These are phyloP conservation scores for Cystobasidium slooffiae DNA, from an alignment of 1,284 basidiomycete species.

Conservation along the genomic window DNA sequence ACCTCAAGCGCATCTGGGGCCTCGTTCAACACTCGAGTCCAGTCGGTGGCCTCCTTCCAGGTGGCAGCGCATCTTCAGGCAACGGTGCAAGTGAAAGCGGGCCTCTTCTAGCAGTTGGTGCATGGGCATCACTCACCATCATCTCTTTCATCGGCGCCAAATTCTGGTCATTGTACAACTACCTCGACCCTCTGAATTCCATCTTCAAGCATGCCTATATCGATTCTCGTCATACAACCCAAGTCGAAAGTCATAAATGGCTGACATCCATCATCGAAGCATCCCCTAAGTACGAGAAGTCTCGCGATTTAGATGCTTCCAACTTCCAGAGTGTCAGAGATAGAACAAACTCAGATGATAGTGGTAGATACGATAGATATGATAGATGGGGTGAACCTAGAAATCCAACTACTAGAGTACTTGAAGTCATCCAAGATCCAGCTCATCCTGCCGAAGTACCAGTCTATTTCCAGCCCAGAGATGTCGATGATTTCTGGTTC, in stretches of 20 bases:
- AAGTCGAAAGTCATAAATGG: conserved; percentile 35
- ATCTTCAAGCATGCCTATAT: conserved; percentile 26
- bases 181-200: conserved; percentile 31
- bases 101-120: conserved; percentile 1
- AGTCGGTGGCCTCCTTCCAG: neutral
- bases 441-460: conserved; percentile 9
- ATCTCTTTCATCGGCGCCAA: conserved; percentile 32
- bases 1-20: conserved; percentile 11
- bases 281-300: conserved; percentile 19
- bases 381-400: conserved; percentile 11
- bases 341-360: neutral
- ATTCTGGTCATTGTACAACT: conserved; percentile 26
- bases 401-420: neutral
- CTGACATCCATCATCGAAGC: conserved; percentile 16
- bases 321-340: conserved; percentile 21
- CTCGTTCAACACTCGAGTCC: neutral
- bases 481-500: conserved; percentile 33
- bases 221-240: conserved; percentile 17
- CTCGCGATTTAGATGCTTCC: conserved; percentile 14
- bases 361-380: neutral
- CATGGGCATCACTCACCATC: conserved; percentile 20
- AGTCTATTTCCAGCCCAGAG: conserved; percentile 25
- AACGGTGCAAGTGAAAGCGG: neutral
- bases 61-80: neutral
- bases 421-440: conserved; percentile 19